These are phyloP conservation scores for Malbranchea cinnamomea DNA, from an alignment of 2,329 filamentous ascomycete species.

Conservation along the genomic window DNA sequence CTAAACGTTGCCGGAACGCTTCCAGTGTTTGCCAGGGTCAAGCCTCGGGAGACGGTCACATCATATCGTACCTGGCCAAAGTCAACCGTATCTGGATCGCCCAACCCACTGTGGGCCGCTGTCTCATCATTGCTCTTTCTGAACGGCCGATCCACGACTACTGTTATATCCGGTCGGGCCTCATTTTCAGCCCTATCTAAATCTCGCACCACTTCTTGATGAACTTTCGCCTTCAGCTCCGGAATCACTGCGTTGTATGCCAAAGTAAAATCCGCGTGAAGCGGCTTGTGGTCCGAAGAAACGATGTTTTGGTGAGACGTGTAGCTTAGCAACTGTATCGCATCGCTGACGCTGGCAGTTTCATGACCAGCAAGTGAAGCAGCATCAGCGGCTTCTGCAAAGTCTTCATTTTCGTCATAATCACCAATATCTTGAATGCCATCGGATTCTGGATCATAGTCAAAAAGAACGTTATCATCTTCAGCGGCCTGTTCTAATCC, in stretches of 20 bases:
- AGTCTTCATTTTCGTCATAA: conserved; percentile 41
- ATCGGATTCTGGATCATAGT: conserved; percentile 76
- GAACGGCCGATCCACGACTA: conserved; percentile 53
- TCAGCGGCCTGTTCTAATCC: conserved; percentile 59
- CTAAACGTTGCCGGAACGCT: conserved; percentile 63
- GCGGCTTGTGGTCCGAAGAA: conserved; percentile 90
- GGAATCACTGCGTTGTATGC: conserved; percentile 78
- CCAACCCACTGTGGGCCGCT: conserved; percentile 11
- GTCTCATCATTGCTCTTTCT: conserved; percentile 18
- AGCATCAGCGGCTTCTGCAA: conserved; percentile 17
- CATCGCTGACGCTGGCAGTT: conserved; percentile 27
- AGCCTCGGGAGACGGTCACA: conserved; percentile 45
- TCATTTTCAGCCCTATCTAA: conserved; percentile 89
- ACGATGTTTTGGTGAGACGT: conserved; percentile 76
- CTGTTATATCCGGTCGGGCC: conserved; percentile 62
- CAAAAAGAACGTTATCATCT: conserved; percentile 73
- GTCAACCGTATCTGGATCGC: conserved; percentile 45
- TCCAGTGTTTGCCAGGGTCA: conserved; percentile 89
- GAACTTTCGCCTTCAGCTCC: conserved; percentile 66
- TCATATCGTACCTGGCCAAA: conserved; percentile 64
- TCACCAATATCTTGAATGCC: conserved; percentile 37
- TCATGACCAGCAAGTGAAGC: conserved; percentile 11
- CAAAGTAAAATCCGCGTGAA: conserved; percentile 68
- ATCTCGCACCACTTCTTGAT: conserved; percentile 74
- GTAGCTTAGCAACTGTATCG: conserved; percentile 51